phyloP scores from a whole-genome alignment of 2,329 filamentous ascomycete species.

The Colletotrichum gigasporum region DNA sequence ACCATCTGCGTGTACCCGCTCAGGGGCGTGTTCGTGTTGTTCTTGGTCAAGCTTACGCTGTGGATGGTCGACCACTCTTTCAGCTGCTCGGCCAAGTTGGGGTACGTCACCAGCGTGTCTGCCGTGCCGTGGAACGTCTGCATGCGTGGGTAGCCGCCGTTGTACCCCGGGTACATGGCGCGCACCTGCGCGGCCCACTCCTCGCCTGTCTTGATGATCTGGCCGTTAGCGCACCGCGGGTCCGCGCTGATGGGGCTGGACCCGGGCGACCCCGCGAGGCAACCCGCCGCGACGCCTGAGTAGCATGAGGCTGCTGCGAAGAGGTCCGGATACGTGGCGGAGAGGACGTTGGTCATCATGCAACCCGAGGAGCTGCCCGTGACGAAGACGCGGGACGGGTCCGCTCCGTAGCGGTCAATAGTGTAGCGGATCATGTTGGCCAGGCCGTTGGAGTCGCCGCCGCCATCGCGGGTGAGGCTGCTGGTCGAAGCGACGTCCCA shows the following conservation, averaged over 20 bases:
- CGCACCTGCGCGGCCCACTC: conserved; percentile 55
- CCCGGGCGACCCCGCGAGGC: conserved; percentile 36
- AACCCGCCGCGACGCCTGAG: conserved; percentile 45
- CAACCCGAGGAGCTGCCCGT: conserved; percentile 49
- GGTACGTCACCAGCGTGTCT: conserved; percentile 48
- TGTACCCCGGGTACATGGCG: conserved; percentile 43
- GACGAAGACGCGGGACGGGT: conserved; percentile 54
- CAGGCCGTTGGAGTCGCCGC: conserved; percentile 57
- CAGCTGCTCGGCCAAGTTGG: conserved; percentile 32
- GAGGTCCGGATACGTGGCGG: conserved; percentile 45
- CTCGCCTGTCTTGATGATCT: conserved; percentile 46
- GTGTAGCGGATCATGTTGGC: conserved; percentile 61
- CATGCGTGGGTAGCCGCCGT: conserved; percentile 42
- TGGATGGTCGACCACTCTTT: conserved; percentile 35
- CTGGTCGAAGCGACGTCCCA: conserved; percentile 59
- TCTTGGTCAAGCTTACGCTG: conserved; percentile 35
- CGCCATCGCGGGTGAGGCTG: conserved; percentile 56
- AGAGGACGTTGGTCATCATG: conserved; percentile 48
- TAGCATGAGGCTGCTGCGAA: conserved; percentile 44
- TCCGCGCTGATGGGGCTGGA: conserved; percentile 37
- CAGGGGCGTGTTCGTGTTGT: conserved; percentile 38
- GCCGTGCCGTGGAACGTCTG: conserved; percentile 42
- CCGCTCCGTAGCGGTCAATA: conserved; percentile 53
- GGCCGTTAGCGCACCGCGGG: conserved; percentile 51
- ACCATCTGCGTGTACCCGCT: conserved; percentile 42